Evolutionary conservation across 148 eudicot genomes (phyloP), one percentile per base, ranked within the genome.

Genomic region (Diospyros kaki): DNA sequence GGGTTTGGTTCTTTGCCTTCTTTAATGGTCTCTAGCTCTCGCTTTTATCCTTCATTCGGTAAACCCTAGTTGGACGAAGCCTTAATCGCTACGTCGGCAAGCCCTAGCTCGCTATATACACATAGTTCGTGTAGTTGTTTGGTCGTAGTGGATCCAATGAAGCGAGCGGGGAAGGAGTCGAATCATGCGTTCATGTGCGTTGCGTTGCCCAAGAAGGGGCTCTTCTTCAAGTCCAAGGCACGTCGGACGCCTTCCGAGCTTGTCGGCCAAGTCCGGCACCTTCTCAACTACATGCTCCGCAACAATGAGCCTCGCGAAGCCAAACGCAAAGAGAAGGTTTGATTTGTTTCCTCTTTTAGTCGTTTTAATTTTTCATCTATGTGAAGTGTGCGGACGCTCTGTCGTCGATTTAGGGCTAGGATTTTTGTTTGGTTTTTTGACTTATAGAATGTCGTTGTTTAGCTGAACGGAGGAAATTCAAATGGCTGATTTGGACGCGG

Each of bases 301-400:
- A 10, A 71, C 74, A 45, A 64, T 14, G 75, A 71, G 41, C 40
- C 63, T 40, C 75, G 80, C 54, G 44, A 77, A 15, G 41, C 46
- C 64, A 77, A 76, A 58, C 78, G 67, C 55, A 58, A 58, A 48
- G 78, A 71, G 54, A 77, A 71, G 80, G 80, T 71, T 40, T 39
- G 9, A 10, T 9, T 53, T n/a, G 2, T 10, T 59, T 10, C 3
- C 5, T 2, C 5, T 18, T 15, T 39, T 3, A 9, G 4, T 10
- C 39, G 11, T 3, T 5, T 60, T 5, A 28, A 4, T 60, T 17
- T 60, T 17, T 5, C 18, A 3, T 48, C 52, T 48, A 4, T 48
- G 8, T 48, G 28, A 28, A 28, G 28, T 28, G 28, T 0, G 28
- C 28, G 28, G 28, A 28, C 28, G 28, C 52, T 48, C 52, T 48